phyloP scores from a whole-genome alignment of 2,329 filamentous ascomycete genomes.

The Aspergillus pseudoviridinutans region DNA sequence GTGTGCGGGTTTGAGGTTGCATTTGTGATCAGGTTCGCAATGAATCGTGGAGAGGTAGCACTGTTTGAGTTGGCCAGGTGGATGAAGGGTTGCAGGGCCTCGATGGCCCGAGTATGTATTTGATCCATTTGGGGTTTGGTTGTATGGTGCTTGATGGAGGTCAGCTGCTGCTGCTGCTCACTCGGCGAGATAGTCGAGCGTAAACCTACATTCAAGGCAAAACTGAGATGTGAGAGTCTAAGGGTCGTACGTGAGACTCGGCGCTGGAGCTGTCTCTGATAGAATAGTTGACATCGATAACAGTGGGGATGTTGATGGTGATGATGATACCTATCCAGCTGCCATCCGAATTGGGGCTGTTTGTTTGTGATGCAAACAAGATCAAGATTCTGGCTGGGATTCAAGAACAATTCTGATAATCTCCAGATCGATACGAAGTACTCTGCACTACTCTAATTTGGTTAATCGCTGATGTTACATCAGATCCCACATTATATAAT shows the following conservation, averaged over 20 bases:
- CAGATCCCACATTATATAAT: not conserved
- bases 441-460: not conserved
- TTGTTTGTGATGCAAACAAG: conserved; percentile 21
- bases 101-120: conserved; percentile 50
- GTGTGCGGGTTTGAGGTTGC: conserved; percentile 87
- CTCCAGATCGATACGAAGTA: not conserved
- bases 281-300: not conserved
- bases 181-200: not conserved
- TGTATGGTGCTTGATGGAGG: not conserved
- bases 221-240: not conserved
- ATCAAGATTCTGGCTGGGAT: not conserved
- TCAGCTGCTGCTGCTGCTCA: not conserved
- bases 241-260: not conserved
- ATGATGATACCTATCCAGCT: not conserved
- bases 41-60: conserved; percentile 67
- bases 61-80: conserved; percentile 80
- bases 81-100: conserved; percentile 75
- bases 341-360: conserved; percentile 7
- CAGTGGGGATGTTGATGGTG: conserved; percentile 1
- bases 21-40: conserved; percentile 78
- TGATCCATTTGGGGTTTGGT: conserved; percentile 38
- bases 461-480: not conserved
- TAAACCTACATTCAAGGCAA: not conserved
- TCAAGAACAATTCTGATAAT: not conserved
- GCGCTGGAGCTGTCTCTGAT: not conserved